Base-by-base conservation (phyloP, 345 rosid genomes). In the Isatis tinctoria region DNA sequence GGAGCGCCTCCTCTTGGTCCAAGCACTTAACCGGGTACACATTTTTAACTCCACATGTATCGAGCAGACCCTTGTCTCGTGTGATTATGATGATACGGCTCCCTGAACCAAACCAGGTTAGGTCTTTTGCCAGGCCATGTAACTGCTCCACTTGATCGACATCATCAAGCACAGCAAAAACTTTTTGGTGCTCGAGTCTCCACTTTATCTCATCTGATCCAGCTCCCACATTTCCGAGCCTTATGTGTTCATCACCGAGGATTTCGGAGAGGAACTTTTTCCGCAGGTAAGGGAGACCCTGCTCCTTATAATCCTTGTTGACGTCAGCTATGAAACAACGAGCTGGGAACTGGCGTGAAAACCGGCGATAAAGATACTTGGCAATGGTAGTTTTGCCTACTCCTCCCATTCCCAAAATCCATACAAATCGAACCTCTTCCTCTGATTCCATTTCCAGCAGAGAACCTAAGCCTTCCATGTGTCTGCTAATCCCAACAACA, bases 301-400 rank as follows among this genome's bases (percentile, higher is more conserved):
- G 4, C 59, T 53, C 35, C 59, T 8, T 27, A 16, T 54, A 54
- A 14, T 1, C 17, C 18, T 28, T 54, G 4, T 9, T 2, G 18
- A 56, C 60, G 60, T 17, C 39, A 1, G 1, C 11, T 54, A 56
- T 0, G 17, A 56, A 56, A 56, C 60, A 30, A 14, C 2, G 22
- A 30, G 11, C 17, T n/a, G 22, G 9, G 17, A 56, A 56, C 5
- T n/a, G 39, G n/a, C 39, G 60, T 30, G 60, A 28, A 56, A 30
- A 56, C 39, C 60, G 30, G 30, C n/a, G 2, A 18, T 56, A 56
- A 22, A 30, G 13, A 56, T 30, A 56, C 11, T 56, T 30, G 40
- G 61, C 61, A 30, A 56, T 56, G 5, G 61, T 56, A 24, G 61
- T 56, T 56, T 56, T 56, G 7, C 61, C 61, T 14, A 56, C 60